Base-by-base conservation (phyloP, 345 rosid species). In the Barbarea vulgaris region DNA sequence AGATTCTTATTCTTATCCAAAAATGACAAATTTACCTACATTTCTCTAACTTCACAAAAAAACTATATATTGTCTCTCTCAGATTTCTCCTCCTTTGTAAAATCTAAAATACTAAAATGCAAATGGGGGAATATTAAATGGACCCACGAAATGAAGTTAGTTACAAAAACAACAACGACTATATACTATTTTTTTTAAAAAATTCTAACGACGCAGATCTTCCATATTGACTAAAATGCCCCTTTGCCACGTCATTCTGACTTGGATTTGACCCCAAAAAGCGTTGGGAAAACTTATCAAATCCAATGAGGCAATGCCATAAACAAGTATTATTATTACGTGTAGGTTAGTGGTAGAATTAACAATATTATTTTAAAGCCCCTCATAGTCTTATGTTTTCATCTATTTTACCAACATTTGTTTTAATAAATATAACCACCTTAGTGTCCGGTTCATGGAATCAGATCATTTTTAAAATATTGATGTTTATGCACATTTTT, bases 1-100 rank as follows among this genome's bases (percentile, higher is more conserved):
- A 69, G 74, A 67, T 69, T 69, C 80, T 76, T 76, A 62, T 69
- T 69, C 75, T 76, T 69, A 69, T 76, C 75, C 75, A 76, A 52
- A 68, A 42, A 9, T 18, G 51, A 52, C 9, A 52, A 53, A 31
- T 61, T 69, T 69, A 41, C 41, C 48, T 52, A 76, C 69, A 52
- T 61, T 76, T 60, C 56, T 67, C 54, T 52, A 58, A 58, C 46
- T 18, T 67, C 11, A 75, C 7, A 25, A 28, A 54, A 12, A 22
- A 25, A n/a, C 13, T 17, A 48, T 59, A 37, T 60, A 30, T 68
- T 52, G 50, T 67, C 41, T 0, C 21, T 50, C n/a, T 76, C 56
- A 50, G 63, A 68, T 61, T 57, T 69, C 24, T 76, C 15, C 41
- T 60, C 37, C 2, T 56, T 37, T 59, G 42, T 39, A 37, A 60